phyloP scores from a whole-genome alignment of 768 basidiomycete species.

The Baorangia bicolor region DNA sequence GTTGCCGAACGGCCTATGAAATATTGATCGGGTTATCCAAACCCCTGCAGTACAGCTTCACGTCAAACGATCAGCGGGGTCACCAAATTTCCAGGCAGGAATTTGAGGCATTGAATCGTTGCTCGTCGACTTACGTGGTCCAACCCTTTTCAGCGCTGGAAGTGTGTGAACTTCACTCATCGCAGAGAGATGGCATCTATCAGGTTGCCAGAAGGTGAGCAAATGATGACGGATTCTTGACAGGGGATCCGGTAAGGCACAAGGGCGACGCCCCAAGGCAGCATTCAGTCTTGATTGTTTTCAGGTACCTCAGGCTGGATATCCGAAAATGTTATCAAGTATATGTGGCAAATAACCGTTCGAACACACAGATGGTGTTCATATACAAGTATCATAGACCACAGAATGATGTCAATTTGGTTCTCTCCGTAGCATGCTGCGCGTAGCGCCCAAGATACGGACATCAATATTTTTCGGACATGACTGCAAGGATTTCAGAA shows the following conservation, averaged over 20 bases:
- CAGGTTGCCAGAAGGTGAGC: not conserved
- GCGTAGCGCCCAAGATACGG: not conserved
- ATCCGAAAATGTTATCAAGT: not conserved
- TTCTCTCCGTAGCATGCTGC: not conserved
- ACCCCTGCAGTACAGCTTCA: too few species aligned
- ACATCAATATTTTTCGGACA: conserved; percentile 65
- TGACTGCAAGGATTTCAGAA: conserved; percentile 40
- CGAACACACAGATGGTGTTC: not conserved
- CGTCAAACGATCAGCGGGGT: too few species aligned
- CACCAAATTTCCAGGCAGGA: not conserved
- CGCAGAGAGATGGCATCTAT: not conserved
- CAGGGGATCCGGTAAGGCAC: not conserved
- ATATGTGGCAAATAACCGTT: not conserved
- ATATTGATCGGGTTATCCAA: not conserved
- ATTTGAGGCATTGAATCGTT: not conserved
- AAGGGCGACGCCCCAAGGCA: not conserved
- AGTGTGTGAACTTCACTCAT: not conserved
- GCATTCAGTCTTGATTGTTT: not conserved
- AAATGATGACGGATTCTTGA: not conserved
- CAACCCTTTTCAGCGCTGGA: not conserved
- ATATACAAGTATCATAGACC: not conserved
- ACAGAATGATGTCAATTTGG: not conserved
- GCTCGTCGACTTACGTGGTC: not conserved
- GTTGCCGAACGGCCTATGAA: too few species aligned
- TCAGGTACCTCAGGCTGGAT: not conserved